These are phyloP conservation scores for Piper betle DNA, from an alignment of 164 flowering plant genomes.

Conservation along the genomic window DNA sequence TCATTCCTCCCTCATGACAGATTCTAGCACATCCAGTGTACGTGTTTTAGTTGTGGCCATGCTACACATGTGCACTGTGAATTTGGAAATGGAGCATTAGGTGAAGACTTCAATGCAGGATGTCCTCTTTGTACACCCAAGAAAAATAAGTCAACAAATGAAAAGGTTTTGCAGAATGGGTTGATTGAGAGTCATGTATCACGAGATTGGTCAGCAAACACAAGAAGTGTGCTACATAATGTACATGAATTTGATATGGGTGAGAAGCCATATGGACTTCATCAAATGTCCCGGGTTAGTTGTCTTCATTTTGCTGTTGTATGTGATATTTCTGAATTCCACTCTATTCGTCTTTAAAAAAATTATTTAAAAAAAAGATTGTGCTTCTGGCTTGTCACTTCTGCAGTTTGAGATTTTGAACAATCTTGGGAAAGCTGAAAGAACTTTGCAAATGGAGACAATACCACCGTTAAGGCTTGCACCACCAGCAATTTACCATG, in stretches of 20 bases:
- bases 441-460: conserved; percentile 42
- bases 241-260: conserved; percentile 39
- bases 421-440: conserved; percentile 52
- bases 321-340: neutral
- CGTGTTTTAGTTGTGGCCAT: conserved; percentile 82
- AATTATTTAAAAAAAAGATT: neutral
- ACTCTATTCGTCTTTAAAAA: neutral
- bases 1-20: conserved; percentile 40
- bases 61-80: conserved; percentile 80
- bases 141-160: conserved; percentile 41
- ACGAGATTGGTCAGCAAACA: conserved; percentile 29
- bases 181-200: conserved; percentile 30
- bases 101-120: conserved; percentile 27
- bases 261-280: conserved; percentile 47
- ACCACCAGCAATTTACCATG: conserved; percentile 94
- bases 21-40: conserved; percentile 32
- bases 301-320: neutral
- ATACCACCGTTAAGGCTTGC: conserved; percentile 78
- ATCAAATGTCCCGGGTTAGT: conserved; percentile 66
- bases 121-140: conserved; percentile 89
- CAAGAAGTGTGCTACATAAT: conserved; percentile 19
- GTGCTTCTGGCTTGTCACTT: conserved; percentile 6
- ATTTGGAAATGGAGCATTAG: conserved; percentile 35
- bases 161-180: conserved; percentile 36
- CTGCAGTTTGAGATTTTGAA: conserved; percentile 80